These are phyloP conservation scores for carrot (Daucus carota) DNA, from an alignment of 129 eudicot species.

Conservation along the genomic window DNA sequence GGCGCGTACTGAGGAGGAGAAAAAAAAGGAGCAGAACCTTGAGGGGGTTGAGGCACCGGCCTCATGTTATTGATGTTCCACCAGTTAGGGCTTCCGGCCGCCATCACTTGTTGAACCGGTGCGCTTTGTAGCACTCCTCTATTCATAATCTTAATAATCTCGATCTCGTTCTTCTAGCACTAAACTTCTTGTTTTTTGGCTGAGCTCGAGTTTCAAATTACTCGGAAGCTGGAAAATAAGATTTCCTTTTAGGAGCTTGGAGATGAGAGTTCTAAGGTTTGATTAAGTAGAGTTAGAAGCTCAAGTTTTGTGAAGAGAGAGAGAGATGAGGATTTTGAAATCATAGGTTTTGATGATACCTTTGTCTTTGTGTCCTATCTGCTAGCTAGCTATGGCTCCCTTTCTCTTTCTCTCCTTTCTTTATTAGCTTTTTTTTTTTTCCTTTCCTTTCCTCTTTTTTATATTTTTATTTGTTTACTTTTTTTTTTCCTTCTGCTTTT, in stretches of 20 bases:
- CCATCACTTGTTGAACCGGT: constrained; percentile 70
- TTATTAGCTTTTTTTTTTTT: constrained; percentile 46
- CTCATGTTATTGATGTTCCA: constrained; percentile 59
- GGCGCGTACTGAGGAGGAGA: constrained; percentile 28
- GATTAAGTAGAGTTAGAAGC: constrained; percentile 37
- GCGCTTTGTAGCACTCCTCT: constrained; percentile 66
- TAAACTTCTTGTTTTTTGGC: not conserved
- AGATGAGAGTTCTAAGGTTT: constrained; percentile 31
- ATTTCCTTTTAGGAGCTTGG: constrained; percentile 45
- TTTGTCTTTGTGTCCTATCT: constrained; percentile 42
- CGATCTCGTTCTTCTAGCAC: not conserved
- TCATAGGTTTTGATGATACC: constrained; percentile 58
- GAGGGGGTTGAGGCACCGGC: constrained; percentile 25
- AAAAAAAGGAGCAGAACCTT: constrained; percentile 22
- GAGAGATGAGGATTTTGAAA: constrained; percentile 27
- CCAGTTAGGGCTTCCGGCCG: constrained; percentile 61
- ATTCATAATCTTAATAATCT: constrained; percentile 33
- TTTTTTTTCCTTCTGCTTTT: constrained; percentile 32
- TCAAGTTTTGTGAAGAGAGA: not conserved
- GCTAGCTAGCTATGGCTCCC: constrained; percentile 7
- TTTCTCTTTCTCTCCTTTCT: constrained; percentile 40
- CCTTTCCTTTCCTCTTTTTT: constrained; percentile 18
- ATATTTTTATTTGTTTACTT: constrained; percentile 17
- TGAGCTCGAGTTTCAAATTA: not conserved
- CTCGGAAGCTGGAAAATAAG: constrained; percentile 12